A percentile compares a stretch with the other conserved stretches of the same genome.
phyloP scores from a whole-genome alignment of 345 rosid genomes.

The Trapa bicornis region DNA sequence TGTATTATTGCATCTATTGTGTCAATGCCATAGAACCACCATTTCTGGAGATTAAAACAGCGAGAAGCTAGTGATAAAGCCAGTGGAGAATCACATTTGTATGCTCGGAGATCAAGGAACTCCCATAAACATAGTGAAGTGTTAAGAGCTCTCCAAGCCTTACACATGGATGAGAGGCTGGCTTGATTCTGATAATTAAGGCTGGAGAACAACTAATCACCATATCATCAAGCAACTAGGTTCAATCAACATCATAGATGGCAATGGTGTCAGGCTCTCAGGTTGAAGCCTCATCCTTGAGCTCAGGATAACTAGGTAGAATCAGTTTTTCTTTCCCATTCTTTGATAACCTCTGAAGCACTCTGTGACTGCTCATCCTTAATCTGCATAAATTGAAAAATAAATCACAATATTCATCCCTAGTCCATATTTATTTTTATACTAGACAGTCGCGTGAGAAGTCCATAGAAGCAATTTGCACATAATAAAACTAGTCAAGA shows the following conservation, averaged over 20 bases:
- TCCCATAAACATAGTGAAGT: conserved; percentile 57
- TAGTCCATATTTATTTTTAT: not conserved
- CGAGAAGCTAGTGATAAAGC: conserved; percentile 50
- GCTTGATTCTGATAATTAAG: conserved; percentile 71
- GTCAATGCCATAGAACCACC: conserved; percentile 66
- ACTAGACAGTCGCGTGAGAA: not conserved
- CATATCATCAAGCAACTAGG: conserved; percentile 58
- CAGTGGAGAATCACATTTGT: conserved; percentile 40
- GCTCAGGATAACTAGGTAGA: conserved; percentile 37
- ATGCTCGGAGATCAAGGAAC: conserved; percentile 65
- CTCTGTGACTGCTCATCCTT: conserved; percentile 61
- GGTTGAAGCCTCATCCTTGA: conserved; percentile 29
- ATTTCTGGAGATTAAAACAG: conserved; percentile 42
- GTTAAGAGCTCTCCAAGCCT: conserved; percentile 47
- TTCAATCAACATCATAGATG: conserved; percentile 42
- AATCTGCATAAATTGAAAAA: conserved; percentile 8
- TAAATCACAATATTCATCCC: conserved; percentile 7
- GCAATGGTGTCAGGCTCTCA: conserved; percentile 10
- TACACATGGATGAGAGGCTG: conserved; percentile 54
- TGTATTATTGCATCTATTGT: conserved; percentile 62
- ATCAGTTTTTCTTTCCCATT: conserved; percentile 45
- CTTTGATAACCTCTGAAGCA: conserved; percentile 50
- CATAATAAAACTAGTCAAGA: not conserved
- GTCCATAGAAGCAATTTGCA: not conserved
- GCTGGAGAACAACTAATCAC: conserved; percentile 50